A percentile compares a stretch with the other conserved stretches of the same genome.
phyloP scores from a whole-genome alignment of 208 protist genomes.

The Entamoeba dispar region DNA sequence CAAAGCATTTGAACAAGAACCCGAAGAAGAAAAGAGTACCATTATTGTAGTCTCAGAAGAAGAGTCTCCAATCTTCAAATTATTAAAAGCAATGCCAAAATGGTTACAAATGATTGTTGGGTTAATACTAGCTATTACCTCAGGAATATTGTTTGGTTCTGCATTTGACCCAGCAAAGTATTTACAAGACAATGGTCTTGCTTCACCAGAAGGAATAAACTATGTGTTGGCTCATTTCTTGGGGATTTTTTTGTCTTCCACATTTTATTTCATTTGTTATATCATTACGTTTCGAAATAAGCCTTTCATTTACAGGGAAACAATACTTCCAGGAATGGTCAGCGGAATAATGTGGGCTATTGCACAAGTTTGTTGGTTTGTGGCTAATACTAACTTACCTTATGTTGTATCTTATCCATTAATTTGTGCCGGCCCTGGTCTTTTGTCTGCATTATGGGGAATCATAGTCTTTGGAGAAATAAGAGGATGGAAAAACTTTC shows the following conservation, averaged over 20 bases:
- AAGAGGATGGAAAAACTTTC: not conserved
- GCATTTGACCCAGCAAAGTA: not conserved
- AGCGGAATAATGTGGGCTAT: not conserved
- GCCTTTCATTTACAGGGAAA: not conserved
- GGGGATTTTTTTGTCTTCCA: not conserved
- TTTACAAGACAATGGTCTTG: not conserved
- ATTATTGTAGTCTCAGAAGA: not conserved
- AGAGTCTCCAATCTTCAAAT: not conserved
- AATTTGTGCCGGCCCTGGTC: not conserved
- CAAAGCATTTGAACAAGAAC: no score
- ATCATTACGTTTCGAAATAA: not conserved
- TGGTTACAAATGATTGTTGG: not conserved
- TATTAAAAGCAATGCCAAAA: not conserved
- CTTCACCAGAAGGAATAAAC: not conserved
- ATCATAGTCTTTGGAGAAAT: not conserved
- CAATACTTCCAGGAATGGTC: not conserved
- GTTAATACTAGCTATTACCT: not conserved
- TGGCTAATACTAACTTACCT: not conserved
- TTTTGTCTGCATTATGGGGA: not conserved
- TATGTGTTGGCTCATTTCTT: not conserved
- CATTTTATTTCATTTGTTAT: not conserved
- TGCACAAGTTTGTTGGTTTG: not conserved
- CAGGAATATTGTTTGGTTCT: not conserved
- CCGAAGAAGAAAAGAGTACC: not conserved
- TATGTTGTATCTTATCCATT: not conserved